A percentile compares a stretch with the other conserved stretches of the same genome.
These are phyloP conservation scores for Liriodendron chinense DNA, from an alignment of 164 flowering plant species.

Conservation along the genomic window DNA sequence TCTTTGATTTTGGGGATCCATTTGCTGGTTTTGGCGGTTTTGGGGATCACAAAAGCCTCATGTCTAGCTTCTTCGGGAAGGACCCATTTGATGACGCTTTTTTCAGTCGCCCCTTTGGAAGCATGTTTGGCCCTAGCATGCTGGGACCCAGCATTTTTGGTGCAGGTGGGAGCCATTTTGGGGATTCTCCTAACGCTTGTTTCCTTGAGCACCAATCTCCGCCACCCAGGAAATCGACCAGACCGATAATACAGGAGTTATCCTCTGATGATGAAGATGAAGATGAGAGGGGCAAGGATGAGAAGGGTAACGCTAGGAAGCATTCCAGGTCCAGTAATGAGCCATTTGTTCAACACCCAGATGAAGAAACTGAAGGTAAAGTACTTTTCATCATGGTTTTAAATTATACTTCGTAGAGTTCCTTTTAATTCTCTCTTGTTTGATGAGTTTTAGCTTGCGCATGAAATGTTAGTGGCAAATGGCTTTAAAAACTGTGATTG, in stretches of 20 bases:
- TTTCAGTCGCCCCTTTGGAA: constrained; percentile 59
- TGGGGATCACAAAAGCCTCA: constrained; percentile 43
- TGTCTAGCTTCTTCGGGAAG: constrained; percentile 51
- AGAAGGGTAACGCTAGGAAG: constrained; percentile 25
- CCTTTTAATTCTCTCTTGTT: background rate
- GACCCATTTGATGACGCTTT: constrained; percentile 91
- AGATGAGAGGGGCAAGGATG: constrained; percentile 13
- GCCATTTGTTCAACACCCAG: constrained; percentile 67
- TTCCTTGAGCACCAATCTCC: constrained; percentile 31
- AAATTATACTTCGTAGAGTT: too few relatives aligned
- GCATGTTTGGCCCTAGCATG: constrained; percentile 21
- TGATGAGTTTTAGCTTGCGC: background rate
- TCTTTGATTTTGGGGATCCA: constrained; percentile 29
- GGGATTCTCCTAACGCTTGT: constrained; percentile 11
- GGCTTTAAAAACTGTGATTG: background rate
- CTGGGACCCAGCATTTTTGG: constrained; percentile 27
- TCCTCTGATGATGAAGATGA: constrained; percentile 54
- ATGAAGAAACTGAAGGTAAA: constrained; percentile 59
- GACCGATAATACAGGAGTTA: constrained; percentile 60
- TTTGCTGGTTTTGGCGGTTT: constrained; percentile 38
- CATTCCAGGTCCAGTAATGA: constrained; percentile 29
- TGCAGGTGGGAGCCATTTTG: constrained; percentile 16
- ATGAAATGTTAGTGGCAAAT: background rate
- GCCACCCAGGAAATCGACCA: constrained; percentile 21
- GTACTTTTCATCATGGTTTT: background rate